These are phyloP conservation scores for Ceratocystiopsis brevicomis DNA, from an alignment of 2,329 filamentous ascomycete genomes.

Conservation along the genomic window DNA sequence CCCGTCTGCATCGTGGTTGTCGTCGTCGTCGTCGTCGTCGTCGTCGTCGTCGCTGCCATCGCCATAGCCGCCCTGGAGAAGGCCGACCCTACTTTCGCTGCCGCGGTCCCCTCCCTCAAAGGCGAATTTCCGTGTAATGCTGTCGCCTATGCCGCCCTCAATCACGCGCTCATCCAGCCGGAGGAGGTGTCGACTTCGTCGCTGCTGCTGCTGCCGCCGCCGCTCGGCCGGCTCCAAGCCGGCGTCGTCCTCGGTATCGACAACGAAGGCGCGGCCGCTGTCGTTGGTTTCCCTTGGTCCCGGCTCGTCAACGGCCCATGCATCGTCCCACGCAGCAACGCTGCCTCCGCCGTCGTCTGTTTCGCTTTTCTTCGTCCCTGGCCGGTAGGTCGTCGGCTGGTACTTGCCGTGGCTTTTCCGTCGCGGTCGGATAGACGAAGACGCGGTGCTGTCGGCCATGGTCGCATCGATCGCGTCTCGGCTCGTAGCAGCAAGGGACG, in stretches of 20 bases:
- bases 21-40: constrained; percentile 69
- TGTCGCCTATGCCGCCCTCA: background rate
- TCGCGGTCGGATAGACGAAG: constrained; percentile 28
- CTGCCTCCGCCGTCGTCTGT: too few relatives aligned
- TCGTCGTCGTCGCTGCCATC: constrained; percentile 23
- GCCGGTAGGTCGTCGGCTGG: constrained; percentile 9
- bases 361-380: too few relatives aligned
- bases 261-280: too few relatives aligned
- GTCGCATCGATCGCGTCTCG: too few relatives aligned
- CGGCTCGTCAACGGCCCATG: too few relatives aligned
- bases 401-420: constrained; percentile 33
- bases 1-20: constrained; percentile 34
- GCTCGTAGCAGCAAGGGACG: too few relatives aligned
- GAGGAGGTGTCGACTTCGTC: background rate
- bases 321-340: too few relatives aligned
- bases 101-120: background rate
- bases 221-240: too few relatives aligned
- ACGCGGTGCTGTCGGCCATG: background rate
- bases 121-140: background rate
- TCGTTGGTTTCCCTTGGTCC: too few relatives aligned
- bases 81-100: constrained; percentile 36
- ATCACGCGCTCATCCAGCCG: background rate
- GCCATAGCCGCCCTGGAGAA: constrained; percentile 43
- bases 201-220: background rate
- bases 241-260: too few relatives aligned